A percentile compares a stretch with the other conserved stretches of the same genome.
phyloP scores from a whole-genome alignment of 306 rosid species.

The Benincasa hispida region DNA sequence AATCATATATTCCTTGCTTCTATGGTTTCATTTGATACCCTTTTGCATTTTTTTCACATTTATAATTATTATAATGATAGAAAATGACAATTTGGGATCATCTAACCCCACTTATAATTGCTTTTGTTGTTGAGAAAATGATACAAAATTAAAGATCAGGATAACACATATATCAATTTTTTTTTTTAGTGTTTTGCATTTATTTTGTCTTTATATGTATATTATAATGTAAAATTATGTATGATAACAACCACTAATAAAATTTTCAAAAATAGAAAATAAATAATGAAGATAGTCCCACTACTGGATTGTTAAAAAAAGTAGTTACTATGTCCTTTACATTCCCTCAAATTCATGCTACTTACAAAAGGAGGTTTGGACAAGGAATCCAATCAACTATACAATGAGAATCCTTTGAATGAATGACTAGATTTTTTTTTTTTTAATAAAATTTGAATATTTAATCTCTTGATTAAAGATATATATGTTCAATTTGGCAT shows the following conservation, averaged over 20 bases:
- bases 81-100: background rate
- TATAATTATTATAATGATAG: background rate
- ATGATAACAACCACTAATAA: background rate
- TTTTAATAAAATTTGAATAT: too few relatives aligned
- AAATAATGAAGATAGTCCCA: background rate
- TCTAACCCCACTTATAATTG: background rate
- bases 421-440: too few relatives aligned
- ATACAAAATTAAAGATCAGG: background rate
- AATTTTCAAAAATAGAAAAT: too few relatives aligned
- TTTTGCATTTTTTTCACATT: background rate
- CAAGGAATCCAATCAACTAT: background rate
- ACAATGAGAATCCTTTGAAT: background rate
- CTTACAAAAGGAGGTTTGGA: background rate
- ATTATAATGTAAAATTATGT: background rate
- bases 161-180: background rate
- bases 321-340: background rate
- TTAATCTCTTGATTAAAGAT: too few relatives aligned
- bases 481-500: too few relatives aligned
- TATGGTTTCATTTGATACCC: background rate
- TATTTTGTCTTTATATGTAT: background rate
- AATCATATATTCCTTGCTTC: conserved; percentile 6
- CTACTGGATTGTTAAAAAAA: background rate
- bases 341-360: background rate
- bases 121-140: background rate
- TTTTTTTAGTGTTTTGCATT: background rate